phyloP scores from a whole-genome alignment of 352 stramenopile genomes.

The Pythium pectinolyticum region DNA sequence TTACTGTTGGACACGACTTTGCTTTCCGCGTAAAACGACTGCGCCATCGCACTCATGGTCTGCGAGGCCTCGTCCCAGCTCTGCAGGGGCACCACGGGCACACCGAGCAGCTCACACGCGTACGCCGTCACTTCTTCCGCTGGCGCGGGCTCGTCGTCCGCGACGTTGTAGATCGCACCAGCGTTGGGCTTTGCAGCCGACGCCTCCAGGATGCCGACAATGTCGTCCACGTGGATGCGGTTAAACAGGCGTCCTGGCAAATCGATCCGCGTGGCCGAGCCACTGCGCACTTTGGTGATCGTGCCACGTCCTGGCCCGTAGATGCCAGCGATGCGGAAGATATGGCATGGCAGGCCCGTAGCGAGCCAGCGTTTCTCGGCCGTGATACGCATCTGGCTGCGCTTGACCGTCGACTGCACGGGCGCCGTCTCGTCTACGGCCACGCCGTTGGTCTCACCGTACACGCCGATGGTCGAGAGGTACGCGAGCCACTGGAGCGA shows the following conservation, averaged over 20 bases:
- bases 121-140: constrained; percentile 78
- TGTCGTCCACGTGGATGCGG: constrained; percentile 90
- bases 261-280: constrained; percentile 64
- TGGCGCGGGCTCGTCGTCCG: constrained; percentile 85
- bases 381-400: constrained; percentile 75
- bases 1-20: constrained; percentile 76
- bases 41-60: constrained; percentile 85
- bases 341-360: constrained; percentile 62
- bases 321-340: constrained; percentile 91
- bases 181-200: constrained; percentile 64
- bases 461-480: constrained; percentile 93
- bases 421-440: constrained; percentile 84
- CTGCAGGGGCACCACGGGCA: constrained; percentile 47
- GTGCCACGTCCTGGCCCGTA: constrained; percentile 87
- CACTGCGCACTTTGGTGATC: constrained; percentile 75
- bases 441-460: constrained; percentile 85
- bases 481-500: constrained; percentile 88
- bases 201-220: constrained; percentile 73
- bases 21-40: constrained; percentile 86
- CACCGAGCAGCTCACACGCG: constrained; percentile 66
- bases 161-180: constrained; percentile 87
- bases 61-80: constrained; percentile 72
- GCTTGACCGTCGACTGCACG: constrained; percentile 55
- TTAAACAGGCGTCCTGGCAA: constrained; percentile 83
- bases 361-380: constrained; percentile 81